Evolutionary conservation across 768 basidiomycete species (phyloP), one percentile per base, ranked within the genome.

Genomic region (Amylocystis lapponica): DNA sequence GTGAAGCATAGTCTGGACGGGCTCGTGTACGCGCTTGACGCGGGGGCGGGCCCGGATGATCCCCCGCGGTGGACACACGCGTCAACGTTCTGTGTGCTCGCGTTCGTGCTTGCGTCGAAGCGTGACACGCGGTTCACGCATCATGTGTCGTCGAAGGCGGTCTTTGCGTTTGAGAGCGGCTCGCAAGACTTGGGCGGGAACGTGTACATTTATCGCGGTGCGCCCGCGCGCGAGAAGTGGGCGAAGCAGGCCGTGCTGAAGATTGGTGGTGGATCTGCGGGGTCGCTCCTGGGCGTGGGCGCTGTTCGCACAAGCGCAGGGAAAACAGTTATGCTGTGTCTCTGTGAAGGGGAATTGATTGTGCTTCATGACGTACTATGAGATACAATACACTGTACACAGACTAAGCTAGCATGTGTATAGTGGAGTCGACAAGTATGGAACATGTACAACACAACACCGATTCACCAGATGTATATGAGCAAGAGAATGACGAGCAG

Each of bases 51-150:
- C 43, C 25, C 59, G 13, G 35, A 52, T 12, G 50, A 22, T 30
- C 59, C 33, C 9, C 63, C 16, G 35, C 50, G 16, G 48, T 95
- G 88, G 92, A 69, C 55, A 39, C 95, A 99, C 60, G 65, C 66
- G 4, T 72, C 79, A n/a, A 97, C 95, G 0, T 93, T 79, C 61
- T 81, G 86, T 16, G 95, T 93, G 0, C 74, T 99, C 20, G 77
- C 91, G 1, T 99, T 97, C 58, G 95, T 99, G 30, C 71, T 99
- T 38, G 91, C 91, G 8, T 91, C 89, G 11, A 97, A 97, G 59
- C 81, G 79, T 22, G 91, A 97, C 61, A 81, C 86, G 1, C 79
- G 90, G 16, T 92, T 94, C 65, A 87, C 88, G 2, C 77, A 85
- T 55, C 92, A 97, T 56, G 62, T 79, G 26, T 61, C 73, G 0